Conservation (phyloP, 441 rosid genomes). For the Erysimum pusillum region DNA sequence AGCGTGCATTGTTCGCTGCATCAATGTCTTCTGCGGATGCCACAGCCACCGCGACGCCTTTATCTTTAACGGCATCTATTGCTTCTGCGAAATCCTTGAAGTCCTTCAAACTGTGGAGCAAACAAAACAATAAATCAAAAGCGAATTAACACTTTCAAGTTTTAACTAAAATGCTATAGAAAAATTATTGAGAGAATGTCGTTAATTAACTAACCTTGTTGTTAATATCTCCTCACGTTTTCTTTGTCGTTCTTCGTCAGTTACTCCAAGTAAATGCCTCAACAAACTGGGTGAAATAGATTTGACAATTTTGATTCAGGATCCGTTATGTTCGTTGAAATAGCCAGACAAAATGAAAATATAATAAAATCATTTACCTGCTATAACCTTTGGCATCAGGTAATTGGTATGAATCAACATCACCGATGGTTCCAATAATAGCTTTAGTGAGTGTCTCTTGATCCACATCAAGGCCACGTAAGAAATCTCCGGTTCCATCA, state of each 20-base stretch:
- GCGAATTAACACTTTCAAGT: background rate
- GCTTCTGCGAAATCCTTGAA: conserved; percentile 83
- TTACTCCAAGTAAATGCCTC: conserved; percentile 73
- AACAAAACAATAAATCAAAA: background rate
- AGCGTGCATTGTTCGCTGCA: conserved; percentile 69
- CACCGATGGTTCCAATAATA: conserved; percentile 95
- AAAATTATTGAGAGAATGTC: background rate
- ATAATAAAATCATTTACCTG: conserved; percentile 56
- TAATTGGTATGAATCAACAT: conserved; percentile 92
- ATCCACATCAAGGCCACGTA: conserved; percentile 82
- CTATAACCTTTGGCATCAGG: conserved; percentile 99
- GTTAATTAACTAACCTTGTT: conserved; percentile 59
- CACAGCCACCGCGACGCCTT: conserved; percentile 84
- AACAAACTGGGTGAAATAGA: conserved; percentile 63
- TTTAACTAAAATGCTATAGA: background rate
- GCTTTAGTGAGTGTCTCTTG: conserved; percentile 86
- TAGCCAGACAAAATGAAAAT: background rate
- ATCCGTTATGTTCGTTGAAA: conserved; percentile 3
- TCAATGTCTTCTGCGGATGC: conserved; percentile 85
- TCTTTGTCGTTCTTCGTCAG: conserved; percentile 84
- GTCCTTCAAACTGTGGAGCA: conserved; percentile 73
- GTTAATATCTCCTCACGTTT: conserved; percentile 86
- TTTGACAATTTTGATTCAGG: conserved; percentile 52
- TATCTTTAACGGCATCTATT: conserved; percentile 68
- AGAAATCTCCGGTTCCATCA: conserved; percentile 88